Percentiles rank a stretch among this genome's conserved stretches.
Conservation (phyloP, 2,329 filamentous ascomycete genomes). For the Aspergillus sp. region DNA sequence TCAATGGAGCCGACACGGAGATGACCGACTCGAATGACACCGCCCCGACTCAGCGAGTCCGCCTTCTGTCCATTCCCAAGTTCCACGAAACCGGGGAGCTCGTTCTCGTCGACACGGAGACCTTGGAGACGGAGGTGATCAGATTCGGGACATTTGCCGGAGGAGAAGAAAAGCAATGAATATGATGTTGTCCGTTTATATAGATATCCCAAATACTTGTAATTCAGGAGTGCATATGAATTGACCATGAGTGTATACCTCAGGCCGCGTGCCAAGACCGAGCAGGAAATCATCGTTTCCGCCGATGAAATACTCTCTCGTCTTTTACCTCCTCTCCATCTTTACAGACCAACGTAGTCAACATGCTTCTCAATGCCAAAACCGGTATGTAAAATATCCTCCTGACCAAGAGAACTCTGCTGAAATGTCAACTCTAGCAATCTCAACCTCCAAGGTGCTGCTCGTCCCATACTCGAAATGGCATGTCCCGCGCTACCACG, state of each 20-base stretch:
- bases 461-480: slow-evolving; percentile 80
- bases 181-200: neutral
- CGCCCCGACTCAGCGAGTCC: slow-evolving; percentile 64
- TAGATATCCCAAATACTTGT: slow-evolving; percentile 9
- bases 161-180: slow-evolving; percentile 34
- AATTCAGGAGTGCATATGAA: slow-evolving; percentile 1
- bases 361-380: slow-evolving; percentile 37
- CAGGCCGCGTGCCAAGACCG: slow-evolving; percentile 17
- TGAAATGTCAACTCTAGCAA: slow-evolving; percentile 50
- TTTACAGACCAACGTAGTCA: neutral
- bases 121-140: slow-evolving; percentile 72
- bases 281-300: slow-evolving; percentile 5
- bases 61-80: slow-evolving; percentile 78
- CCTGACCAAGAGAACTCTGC: neutral
- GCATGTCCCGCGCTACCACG: slow-evolving; percentile 81
- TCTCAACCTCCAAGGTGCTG: slow-evolving; percentile 65
- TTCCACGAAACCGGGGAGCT: slow-evolving; percentile 78
- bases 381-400: slow-evolving; percentile 26
- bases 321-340: neutral
- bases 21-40: slow-evolving; percentile 45
- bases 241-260: neutral
- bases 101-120: slow-evolving; percentile 82
- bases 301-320: neutral
- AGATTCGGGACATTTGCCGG: slow-evolving; percentile 52
- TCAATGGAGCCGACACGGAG: slow-evolving; percentile 35